These are phyloP conservation scores for Leccinellum albellum DNA, from an alignment of 768 basidiomycete genomes.

Conservation along the genomic window DNA sequence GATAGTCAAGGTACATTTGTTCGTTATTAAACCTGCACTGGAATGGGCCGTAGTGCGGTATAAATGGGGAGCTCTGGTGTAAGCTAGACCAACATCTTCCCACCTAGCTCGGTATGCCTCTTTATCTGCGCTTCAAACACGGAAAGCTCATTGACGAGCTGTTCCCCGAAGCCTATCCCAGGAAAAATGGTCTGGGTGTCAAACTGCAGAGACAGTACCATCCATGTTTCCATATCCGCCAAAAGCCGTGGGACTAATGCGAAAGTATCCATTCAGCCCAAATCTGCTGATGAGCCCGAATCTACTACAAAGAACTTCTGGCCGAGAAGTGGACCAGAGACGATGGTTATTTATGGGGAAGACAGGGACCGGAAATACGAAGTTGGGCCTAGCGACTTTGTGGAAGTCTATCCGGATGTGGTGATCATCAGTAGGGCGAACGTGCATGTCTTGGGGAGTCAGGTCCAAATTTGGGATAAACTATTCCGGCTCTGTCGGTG, in stretches of 20 bases:
- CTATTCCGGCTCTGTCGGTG: neutral
- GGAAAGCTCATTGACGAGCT: neutral
- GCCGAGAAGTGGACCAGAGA: neutral
- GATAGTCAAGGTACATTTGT: neutral
- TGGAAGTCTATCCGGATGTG: neutral
- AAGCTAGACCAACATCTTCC: neutral
- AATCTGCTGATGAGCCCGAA: neutral
- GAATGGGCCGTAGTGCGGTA: neutral
- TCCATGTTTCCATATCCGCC: neutral
- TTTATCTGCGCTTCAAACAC: neutral
- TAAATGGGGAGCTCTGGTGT: neutral
- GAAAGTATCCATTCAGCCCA: neutral
- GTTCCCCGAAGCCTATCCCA: neutral
- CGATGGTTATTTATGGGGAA: neutral
- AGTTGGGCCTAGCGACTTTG: neutral
- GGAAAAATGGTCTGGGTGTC: neutral
- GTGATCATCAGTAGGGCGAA: neutral
- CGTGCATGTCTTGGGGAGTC: neutral
- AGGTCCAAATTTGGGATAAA: neutral
- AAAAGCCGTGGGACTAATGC: neutral
- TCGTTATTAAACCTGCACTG: no score
- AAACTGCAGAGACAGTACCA: neutral
- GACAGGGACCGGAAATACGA: no score
- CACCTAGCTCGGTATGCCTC: neutral
- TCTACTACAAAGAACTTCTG: neutral